Base-by-base conservation (phyloP, 768 basidiomycete genomes). In the Tulasnella sp. region DNA sequence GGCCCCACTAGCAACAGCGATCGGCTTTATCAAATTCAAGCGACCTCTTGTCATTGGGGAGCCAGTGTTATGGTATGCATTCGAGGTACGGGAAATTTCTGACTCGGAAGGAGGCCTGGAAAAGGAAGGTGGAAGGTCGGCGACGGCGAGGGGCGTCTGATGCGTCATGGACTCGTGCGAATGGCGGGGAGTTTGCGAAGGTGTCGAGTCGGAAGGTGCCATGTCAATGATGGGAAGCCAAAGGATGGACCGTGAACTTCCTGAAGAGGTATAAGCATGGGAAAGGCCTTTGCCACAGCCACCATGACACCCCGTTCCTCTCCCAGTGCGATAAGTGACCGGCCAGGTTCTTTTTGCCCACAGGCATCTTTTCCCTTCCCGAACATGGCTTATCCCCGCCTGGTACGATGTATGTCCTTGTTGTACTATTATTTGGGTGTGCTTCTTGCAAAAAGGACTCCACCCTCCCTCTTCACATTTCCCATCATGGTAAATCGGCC, bases 401-500 rank as follows among this genome's bases (percentile, higher is more conserved):
- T 28, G 58, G 37, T 37, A 37, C 37, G 37, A 37, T 37, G 37
- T 37, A 37, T 37, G 37, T 37, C 2, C 37, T 37, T 37, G 37
- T 37, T 69, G 54, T 69, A 31, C n/a, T n/a, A n/a, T n/a, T n/a
- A n/a, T n/a, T n/a, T n/a, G n/a, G n/a, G n/a, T 69, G 31, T 28
- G 64, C 64, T 69, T 69, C 64, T 69, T 69, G 24, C 18, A 28
- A 34, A 37, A 37, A 16, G 31, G 24, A 60, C n/a, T n/a, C 34
- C 28, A 37, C 64, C 64, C 31, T 0, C n/a, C 20, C n/a, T 22
- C n/a, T 54, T 54, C 54, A 37, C 34, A 69, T 37, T 69, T 69
- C 64, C 64, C 28, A 69, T 69, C 64, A 69, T 28, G 64, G 64
- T 34, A 69, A 69, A 69, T 69, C 64, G 64, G 64, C 64, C 64